phyloP scores from a whole-genome alignment of 176 grass and related monocot species.

The Secale cereale region DNA sequence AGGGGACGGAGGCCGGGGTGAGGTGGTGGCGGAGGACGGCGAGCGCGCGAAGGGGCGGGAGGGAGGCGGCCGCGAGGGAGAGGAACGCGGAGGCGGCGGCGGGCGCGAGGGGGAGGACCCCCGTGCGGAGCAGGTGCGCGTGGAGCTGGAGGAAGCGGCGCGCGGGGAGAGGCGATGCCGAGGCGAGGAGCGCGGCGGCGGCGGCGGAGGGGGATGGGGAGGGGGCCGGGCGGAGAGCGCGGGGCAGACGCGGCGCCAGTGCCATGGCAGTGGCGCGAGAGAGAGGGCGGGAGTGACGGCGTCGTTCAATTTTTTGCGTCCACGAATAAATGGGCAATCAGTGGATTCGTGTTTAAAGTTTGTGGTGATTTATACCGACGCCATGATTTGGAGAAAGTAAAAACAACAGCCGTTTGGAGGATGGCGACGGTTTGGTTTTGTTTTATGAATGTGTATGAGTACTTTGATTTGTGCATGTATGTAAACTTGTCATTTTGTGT shows the following conservation, averaged over 20 bases:
- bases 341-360: no score
- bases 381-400: no score
- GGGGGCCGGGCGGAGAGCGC: background rate
- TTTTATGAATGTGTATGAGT: no score
- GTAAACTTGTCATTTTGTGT: no score
- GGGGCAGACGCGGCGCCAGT: background rate
- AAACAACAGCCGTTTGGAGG: no score
- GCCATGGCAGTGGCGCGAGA: background rate
- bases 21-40: slow-evolving; percentile 37
- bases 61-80: slow-evolving; percentile 38
- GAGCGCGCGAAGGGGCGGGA: slow-evolving; percentile 1
- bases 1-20: slow-evolving; percentile 11
- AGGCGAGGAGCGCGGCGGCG: background rate
- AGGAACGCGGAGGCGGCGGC: slow-evolving; percentile 37
- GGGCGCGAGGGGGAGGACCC: slow-evolving; percentile 9
- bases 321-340: background rate
- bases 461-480: no score
- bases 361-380: no score
- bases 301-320: background rate
- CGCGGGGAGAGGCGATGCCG: background rate
- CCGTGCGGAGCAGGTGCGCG: slow-evolving; percentile 48
- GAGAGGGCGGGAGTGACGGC: background rate
- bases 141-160: slow-evolving; percentile 46
- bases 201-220: background rate
- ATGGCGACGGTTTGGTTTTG: no score